Conservation (phyloP, 148 eudicot genomes). For the Fallopia convolvulus region DNA sequence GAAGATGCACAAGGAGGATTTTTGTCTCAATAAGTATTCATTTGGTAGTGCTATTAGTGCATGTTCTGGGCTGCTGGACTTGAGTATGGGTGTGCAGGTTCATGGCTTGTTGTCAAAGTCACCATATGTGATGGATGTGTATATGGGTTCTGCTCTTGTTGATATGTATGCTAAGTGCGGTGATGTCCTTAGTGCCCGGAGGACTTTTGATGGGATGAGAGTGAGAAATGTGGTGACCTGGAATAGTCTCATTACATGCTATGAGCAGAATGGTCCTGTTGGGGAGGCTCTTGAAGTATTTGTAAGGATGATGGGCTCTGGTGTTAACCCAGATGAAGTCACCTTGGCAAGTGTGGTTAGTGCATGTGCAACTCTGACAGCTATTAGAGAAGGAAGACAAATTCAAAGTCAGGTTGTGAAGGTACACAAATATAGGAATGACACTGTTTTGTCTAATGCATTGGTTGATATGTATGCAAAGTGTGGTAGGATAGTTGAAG, state of each 20-base stretch:
- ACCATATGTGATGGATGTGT: constrained; percentile 39
- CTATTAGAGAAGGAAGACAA: constrained; percentile 48
- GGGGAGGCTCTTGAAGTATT: constrained; percentile 52
- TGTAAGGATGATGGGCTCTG: constrained; percentile 48
- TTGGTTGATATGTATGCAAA: constrained; percentile 97
- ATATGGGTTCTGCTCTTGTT: constrained; percentile 78
- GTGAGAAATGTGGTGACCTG: constrained; percentile 65
- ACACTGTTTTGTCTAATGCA: constrained; percentile 69
- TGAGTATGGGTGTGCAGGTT: constrained; percentile 49
- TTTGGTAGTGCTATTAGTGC: constrained; percentile 85
- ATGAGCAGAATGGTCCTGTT: constrained; percentile 80
- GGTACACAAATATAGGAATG: constrained; percentile 41
- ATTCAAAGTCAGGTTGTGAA: constrained; percentile 60
- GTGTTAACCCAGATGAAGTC: constrained; percentile 58
- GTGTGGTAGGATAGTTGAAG: constrained; percentile 54
- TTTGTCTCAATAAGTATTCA: constrained; percentile 48
- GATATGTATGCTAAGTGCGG: constrained; percentile 84
- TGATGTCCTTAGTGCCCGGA: constrained; percentile 47
- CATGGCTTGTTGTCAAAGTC: constrained; percentile 54
- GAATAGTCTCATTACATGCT: constrained; percentile 85
- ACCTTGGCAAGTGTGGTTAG: constrained; percentile 83
- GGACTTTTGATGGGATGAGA: constrained; percentile 54
- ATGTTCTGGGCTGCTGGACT: constrained; percentile 56
- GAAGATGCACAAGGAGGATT: constrained; percentile 56
- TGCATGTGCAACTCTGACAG: constrained; percentile 68